These are phyloP conservation scores for Pinus albicaulis DNA, from an alignment of 75 land plant genomes.

Conservation along the genomic window DNA sequence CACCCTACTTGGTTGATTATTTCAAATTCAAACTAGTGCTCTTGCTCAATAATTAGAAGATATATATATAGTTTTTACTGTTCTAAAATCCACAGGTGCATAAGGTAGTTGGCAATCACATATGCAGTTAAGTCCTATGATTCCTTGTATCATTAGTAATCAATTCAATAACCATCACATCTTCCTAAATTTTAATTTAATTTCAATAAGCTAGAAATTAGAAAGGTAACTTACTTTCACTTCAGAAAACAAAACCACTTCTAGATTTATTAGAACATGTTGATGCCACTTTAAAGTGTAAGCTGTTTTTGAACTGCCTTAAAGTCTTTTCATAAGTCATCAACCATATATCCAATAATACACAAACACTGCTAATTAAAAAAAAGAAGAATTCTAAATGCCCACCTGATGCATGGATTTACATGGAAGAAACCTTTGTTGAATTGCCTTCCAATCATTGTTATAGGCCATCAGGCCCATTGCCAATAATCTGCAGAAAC, in stretches of 20 bases:
- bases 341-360: background rate
- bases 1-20: too few species aligned
- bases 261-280: background rate
- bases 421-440: too few species aligned
- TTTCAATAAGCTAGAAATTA: background rate
- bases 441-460: too few species aligned
- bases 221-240: background rate
- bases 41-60: too few species aligned
- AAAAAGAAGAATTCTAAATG: background rate
- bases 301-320: background rate
- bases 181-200: background rate
- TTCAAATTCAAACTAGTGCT: too few species aligned
- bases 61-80: too few species aligned
- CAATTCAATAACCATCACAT: background rate
- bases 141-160: background rate
- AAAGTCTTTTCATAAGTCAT: background rate
- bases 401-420: conserved; percentile 47
- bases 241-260: background rate
- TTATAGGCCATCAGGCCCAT: conserved; percentile 68
- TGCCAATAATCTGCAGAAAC: conserved; percentile 71
- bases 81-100: too few species aligned
- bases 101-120: background rate
- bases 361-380: background rate
- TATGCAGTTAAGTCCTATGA: background rate
- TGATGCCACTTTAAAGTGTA: background rate